Evolutionary conservation across 2,329 filamentous ascomycete genomes (phyloP).

Genomic region (Stemphylium lycopersici): DNA sequence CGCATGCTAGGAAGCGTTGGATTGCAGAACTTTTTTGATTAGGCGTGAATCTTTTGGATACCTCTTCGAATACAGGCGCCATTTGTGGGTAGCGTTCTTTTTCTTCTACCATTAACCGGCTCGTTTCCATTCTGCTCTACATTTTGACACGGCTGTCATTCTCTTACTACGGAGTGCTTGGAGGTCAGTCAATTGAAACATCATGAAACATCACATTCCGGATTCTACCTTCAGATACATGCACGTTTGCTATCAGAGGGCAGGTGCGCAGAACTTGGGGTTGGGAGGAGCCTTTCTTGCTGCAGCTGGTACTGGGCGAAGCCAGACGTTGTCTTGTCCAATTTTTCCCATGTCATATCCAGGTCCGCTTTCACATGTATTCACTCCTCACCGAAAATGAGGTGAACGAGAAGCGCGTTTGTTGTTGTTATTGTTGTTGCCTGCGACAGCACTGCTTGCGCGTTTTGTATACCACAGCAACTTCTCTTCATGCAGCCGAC

Average conservation of each 20-base stretch:
- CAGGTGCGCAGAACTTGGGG: neutral
- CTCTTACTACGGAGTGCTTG: neutral
- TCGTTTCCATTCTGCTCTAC: constrained; percentile 20
- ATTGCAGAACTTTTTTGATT: constrained; percentile 40
- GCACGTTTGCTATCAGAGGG: neutral
- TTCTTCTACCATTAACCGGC: constrained; percentile 36
- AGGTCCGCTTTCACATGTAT: neutral
- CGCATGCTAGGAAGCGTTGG: constrained; percentile 30
- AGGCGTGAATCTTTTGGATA: constrained; percentile 49
- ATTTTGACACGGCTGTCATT: constrained; percentile 4
- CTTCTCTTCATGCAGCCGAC: neutral
- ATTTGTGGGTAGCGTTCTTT: constrained; percentile 49
- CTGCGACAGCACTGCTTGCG: constrained; percentile 9
- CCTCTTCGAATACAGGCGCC: constrained; percentile 47
- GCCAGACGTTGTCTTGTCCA: neutral
- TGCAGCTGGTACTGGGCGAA: neutral
- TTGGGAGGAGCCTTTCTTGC: neutral
- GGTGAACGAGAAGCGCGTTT: constrained; percentile 24
- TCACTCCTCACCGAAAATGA: neutral
- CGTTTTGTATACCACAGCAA: constrained; percentile 4
- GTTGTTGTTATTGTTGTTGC: constrained; percentile 27
- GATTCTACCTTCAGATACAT: neutral
- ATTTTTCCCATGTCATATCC: neutral
- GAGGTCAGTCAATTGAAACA: constrained; percentile 4
- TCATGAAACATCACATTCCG: neutral